Conservation (phyloP, 2,329 filamentous ascomycete species). For the Aspergillus jensenii region DNA sequence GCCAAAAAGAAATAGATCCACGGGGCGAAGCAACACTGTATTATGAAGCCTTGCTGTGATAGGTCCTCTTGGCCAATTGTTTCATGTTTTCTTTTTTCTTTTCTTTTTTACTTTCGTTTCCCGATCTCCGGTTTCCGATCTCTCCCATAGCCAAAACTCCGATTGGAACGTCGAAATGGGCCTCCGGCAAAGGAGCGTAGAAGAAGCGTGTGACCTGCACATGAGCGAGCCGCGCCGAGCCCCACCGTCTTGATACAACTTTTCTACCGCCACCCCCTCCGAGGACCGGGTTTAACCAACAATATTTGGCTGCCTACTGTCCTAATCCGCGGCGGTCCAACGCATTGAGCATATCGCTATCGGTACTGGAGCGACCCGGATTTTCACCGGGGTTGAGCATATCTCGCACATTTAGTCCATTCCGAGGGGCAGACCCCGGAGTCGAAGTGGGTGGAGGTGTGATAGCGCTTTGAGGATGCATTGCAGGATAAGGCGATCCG, state of each 20-base stretch:
- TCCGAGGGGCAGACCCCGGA: slow-evolving; percentile 34
- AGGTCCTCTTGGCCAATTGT: neutral
- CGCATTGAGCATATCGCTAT: slow-evolving; percentile 52
- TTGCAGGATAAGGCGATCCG: slow-evolving; percentile 38
- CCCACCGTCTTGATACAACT: neutral
- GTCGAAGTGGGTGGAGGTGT: slow-evolving; percentile 33
- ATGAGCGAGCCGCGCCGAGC: slow-evolving; percentile 11
- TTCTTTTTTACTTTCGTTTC: neutral
- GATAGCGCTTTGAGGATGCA: slow-evolving; percentile 32
- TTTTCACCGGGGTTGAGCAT: slow-evolving; percentile 47
- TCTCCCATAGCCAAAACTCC: neutral
- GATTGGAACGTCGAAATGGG: neutral
- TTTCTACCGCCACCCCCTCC: neutral
- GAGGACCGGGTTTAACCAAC: neutral
- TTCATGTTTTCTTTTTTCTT: slow-evolving; percentile 4
- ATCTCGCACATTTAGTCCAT: slow-evolving; percentile 49
- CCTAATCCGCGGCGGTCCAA: slow-evolving; percentile 43
- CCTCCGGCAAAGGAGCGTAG: neutral
- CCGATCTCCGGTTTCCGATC: neutral
- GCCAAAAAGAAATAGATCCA: neutral
- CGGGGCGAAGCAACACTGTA: neutral
- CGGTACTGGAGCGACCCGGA: slow-evolving; percentile 44
- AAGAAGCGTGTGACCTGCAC: slow-evolving; percentile 25
- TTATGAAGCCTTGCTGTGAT: neutral
- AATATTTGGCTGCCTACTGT: slow-evolving; percentile 20